Conservation (phyloP, 805 yeast genomes). For the Barnettozyma botsteinii region DNA sequence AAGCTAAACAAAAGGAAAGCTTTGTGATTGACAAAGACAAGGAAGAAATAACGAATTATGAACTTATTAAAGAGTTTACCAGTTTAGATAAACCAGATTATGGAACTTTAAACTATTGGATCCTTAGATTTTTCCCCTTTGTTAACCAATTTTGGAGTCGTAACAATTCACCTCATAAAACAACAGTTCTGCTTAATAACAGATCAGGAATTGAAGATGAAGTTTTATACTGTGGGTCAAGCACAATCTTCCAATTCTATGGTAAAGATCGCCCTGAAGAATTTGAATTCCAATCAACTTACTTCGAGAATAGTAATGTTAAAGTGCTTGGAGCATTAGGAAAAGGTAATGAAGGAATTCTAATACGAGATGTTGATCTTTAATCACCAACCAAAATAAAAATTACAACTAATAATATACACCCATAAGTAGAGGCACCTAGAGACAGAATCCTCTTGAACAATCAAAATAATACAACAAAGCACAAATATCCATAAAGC, state of each 20-base stretch:
- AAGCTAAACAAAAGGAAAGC: constrained; percentile 17
- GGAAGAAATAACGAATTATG: constrained; percentile 8
- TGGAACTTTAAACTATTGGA: constrained; percentile 66
- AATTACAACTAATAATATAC: neutral
- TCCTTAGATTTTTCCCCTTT: constrained; percentile 61
- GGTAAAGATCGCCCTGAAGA: constrained; percentile 30
- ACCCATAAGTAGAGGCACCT: neutral
- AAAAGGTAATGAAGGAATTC: constrained; percentile 59
- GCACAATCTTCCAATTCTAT: constrained; percentile 49
- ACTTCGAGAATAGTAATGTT: constrained; percentile 43
- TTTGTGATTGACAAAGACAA: constrained; percentile 11
- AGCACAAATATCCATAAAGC: too few relatives aligned
- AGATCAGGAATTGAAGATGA: constrained; percentile 74
- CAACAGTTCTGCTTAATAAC: constrained; percentile 53
- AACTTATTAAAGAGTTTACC: constrained; percentile 19
- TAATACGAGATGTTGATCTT: constrained; percentile 50
- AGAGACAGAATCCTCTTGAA: neutral
- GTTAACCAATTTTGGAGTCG: constrained; percentile 30
- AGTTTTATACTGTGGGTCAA: constrained; percentile 62
- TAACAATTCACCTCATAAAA: constrained; percentile 15
- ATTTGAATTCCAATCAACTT: neutral
- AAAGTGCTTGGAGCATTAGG: constrained; percentile 51
- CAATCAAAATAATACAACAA: neutral
- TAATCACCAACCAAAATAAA: neutral
- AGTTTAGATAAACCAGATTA: constrained; percentile 37